A percentile compares a stretch with the other conserved stretches of the same genome.
phyloP scores from a whole-genome alignment of 2,329 filamentous ascomycete species.

The Alternaria rosae region DNA sequence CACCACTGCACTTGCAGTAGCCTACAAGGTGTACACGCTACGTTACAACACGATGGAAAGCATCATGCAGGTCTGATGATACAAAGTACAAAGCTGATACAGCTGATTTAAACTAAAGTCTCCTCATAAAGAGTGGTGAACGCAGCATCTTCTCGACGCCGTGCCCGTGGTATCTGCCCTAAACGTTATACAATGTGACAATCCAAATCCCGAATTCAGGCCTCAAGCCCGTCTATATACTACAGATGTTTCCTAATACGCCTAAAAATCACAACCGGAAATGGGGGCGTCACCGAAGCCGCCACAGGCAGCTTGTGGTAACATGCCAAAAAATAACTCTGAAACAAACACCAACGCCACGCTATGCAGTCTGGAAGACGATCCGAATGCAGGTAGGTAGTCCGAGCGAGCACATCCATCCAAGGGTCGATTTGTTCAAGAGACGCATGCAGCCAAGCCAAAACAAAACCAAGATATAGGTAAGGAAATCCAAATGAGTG shows the following conservation, averaged over 20 bases:
- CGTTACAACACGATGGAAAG: background rate
- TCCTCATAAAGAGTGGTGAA: conserved; percentile 13
- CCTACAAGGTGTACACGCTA: background rate
- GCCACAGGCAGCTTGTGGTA: conserved; percentile 31
- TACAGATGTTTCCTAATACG: conserved; percentile 6
- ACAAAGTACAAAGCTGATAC: conserved; percentile 17
- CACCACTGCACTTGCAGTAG: background rate
- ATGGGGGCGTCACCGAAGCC: conserved; percentile 30
- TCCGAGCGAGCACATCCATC: conserved; percentile 4
- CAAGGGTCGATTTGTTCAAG: conserved; percentile 6
- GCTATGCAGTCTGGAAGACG: conserved; percentile 27
- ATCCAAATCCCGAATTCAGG: conserved; percentile 3
- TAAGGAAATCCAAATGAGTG: conserved; percentile 16
- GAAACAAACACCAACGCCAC: conserved; percentile 34
- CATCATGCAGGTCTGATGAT: background rate
- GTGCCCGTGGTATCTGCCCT: conserved; percentile 12
- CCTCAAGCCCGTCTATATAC: conserved; percentile 9
- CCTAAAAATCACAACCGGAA: conserved; percentile 14
- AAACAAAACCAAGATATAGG: conserved; percentile 15
- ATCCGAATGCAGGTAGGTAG: conserved; percentile 2
- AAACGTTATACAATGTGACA: conserved; percentile 8
- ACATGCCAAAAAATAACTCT: conserved; percentile 26
- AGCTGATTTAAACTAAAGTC: conserved; percentile 31
- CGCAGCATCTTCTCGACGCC: conserved; percentile 3
- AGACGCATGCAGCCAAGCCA: conserved; percentile 32